A percentile compares a stretch with the other conserved stretches of the same genome.
Evolutionary conservation across 208 protist genomes (phyloP).

Genomic region (Sergeia podlipaevii): DNA sequence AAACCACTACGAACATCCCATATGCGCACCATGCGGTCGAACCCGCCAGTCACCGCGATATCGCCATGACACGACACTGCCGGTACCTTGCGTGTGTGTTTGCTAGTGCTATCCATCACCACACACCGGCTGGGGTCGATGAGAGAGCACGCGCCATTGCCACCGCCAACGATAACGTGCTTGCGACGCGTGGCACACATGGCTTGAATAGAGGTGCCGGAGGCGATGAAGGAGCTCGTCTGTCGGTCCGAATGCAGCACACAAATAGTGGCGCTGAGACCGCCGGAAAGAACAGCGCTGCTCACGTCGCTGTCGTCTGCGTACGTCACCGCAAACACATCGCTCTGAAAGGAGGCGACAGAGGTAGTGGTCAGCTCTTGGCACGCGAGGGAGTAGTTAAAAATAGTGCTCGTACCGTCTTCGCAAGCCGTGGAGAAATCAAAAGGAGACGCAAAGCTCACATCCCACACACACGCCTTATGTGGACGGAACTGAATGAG

Average conservation of each 20-base stretch:
- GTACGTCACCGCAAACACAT: slow-evolving; percentile 88
- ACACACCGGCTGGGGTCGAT: slow-evolving; percentile 68
- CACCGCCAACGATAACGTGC: slow-evolving; percentile 76
- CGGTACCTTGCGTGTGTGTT: slow-evolving; percentile 81
- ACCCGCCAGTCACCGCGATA: slow-evolving; percentile 72
- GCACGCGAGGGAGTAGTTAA: slow-evolving; percentile 81
- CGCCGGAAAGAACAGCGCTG: slow-evolving; percentile 81
- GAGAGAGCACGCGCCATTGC: slow-evolving; percentile 71
- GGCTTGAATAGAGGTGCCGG: slow-evolving; percentile 81
- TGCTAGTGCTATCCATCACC: slow-evolving; percentile 59
- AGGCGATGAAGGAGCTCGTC: slow-evolving; percentile 81
- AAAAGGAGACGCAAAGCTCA: slow-evolving; percentile 76
- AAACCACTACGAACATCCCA: slow-evolving; percentile 81
- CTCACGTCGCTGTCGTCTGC: slow-evolving; percentile 55
- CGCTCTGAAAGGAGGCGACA: slow-evolving; percentile 82
- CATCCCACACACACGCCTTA: slow-evolving; percentile 88
- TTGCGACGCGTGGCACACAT: slow-evolving; percentile 68
- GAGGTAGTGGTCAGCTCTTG: slow-evolving; percentile 78
- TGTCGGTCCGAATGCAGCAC: slow-evolving; percentile 85
- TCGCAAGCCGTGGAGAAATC: slow-evolving; percentile 88
- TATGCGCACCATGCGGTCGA: slow-evolving; percentile 74
- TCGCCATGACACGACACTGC: slow-evolving; percentile 65
- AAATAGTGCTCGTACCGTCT: slow-evolving; percentile 83
- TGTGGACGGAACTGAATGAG: slow-evolving; percentile 89
- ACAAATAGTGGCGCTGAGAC: slow-evolving; percentile 81